These are phyloP conservation scores for Pythium dissimile DNA, from an alignment of 352 stramenopile genomes.

Conservation along the genomic window DNA sequence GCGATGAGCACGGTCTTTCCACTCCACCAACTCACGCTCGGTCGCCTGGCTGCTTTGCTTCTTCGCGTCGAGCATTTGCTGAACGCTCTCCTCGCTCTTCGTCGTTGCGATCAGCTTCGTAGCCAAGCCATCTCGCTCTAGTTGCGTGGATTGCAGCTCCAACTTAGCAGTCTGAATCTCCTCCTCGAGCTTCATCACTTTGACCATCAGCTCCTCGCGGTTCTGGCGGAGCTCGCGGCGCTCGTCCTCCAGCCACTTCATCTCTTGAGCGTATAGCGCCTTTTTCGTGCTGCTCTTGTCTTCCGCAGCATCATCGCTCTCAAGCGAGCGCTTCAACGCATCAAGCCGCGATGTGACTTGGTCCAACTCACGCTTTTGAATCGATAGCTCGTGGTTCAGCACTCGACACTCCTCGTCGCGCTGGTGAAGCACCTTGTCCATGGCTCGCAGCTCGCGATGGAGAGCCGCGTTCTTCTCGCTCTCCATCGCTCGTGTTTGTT, in stretches of 20 bases:
- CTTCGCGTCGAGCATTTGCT: conserved; percentile 50
- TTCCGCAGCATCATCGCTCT: conserved; percentile 17
- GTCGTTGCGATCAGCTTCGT: conserved; percentile 33
- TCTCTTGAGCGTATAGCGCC: conserved; percentile 49
- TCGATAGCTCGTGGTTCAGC: conserved; percentile 49
- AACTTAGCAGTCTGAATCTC: conserved; percentile 41
- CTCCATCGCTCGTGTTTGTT: conserved; percentile 48
- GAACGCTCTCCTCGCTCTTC: conserved; percentile 40
- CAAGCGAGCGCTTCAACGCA: conserved; percentile 13
- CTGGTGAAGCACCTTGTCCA: conserved; percentile 68
- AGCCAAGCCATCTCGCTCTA: conserved; percentile 47
- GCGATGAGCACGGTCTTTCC: conserved; percentile 26
- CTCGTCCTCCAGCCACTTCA: conserved; percentile 75
- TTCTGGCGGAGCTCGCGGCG: conserved; percentile 44
- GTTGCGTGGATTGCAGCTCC: conserved; percentile 28
- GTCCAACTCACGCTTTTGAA: conserved; percentile 58
- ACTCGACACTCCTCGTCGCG: conserved; percentile 67
- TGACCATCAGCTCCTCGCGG: conserved; percentile 54
- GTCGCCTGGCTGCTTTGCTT: conserved; percentile 41
- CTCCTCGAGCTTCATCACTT: conserved; percentile 59
- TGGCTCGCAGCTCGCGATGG: conserved; percentile 58
- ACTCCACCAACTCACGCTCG: conserved; percentile 39
- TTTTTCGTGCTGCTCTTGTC: conserved; percentile 21
- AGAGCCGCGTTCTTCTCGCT: conserved; percentile 71
- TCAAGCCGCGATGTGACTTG: conserved; percentile 27